phyloP scores from a whole-genome alignment of 192 early-diverging fungal species.

The Coemansia furcata region DNA sequence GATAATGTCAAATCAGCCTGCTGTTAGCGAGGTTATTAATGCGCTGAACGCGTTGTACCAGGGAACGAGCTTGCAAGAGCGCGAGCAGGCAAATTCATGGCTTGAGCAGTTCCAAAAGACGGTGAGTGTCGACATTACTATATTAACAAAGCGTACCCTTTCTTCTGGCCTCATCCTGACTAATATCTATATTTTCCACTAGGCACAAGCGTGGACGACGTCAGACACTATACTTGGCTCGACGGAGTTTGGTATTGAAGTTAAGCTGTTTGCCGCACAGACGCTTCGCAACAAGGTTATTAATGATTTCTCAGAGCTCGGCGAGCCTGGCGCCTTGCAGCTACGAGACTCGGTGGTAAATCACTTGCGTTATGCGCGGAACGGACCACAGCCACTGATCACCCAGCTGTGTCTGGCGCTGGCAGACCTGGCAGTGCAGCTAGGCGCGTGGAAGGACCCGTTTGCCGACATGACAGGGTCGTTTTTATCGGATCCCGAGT shows the following conservation, averaged over 20 bases:
- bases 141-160: background rate
- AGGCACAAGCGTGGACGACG: constrained; percentile 84
- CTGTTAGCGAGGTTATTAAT: constrained; percentile 33
- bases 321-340: constrained; percentile 56
- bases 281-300: constrained; percentile 90
- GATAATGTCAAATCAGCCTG: constrained; percentile 18
- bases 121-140: constrained; percentile 52
- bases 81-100: constrained; percentile 69
- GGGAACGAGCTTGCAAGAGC: constrained; percentile 21
- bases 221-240: constrained; percentile 69
- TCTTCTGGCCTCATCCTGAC: background rate
- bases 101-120: constrained; percentile 85
- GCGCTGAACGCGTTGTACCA: constrained; percentile 49
- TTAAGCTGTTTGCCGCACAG: constrained; percentile 88
- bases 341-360: constrained; percentile 78
- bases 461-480: constrained; percentile 68
- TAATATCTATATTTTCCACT: background rate
- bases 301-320: constrained; percentile 76
- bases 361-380: constrained; percentile 58
- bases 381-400: constrained; percentile 63
- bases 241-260: constrained; percentile 56
- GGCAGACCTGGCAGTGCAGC: constrained; percentile 81
- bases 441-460: constrained; percentile 79
- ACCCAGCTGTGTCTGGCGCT: constrained; percentile 81
- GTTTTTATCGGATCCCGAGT: constrained; percentile 63